These are phyloP conservation scores for Citrullus mucosospermus DNA, from an alignment of 306 rosid species.

Conservation along the genomic window DNA sequence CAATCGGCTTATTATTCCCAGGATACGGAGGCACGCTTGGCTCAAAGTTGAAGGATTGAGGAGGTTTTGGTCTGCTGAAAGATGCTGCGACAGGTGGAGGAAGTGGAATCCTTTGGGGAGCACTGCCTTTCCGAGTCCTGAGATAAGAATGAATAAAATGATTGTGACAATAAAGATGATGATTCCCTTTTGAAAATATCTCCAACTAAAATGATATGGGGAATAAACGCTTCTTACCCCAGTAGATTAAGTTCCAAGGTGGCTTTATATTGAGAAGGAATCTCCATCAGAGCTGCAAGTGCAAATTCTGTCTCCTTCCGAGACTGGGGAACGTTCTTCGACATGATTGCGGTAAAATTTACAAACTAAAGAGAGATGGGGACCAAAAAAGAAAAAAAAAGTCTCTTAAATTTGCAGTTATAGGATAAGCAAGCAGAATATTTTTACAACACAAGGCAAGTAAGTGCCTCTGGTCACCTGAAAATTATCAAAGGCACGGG, in stretches of 20 bases:
- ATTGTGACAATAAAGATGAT: not conserved
- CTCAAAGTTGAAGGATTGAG: constrained; percentile 26
- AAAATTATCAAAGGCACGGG: constrained; percentile 82
- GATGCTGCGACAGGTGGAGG: constrained; percentile 62
- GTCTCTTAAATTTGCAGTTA: constrained; percentile 1
- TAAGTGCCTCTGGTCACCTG: constrained; percentile 37
- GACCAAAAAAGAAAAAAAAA: constrained; percentile 5
- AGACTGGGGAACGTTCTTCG: constrained; percentile 45
- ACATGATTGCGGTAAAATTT: constrained; percentile 76
- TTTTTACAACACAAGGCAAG: not conserved
- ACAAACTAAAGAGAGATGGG: constrained; percentile 45
- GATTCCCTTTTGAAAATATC: not conserved
- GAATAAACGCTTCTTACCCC: constrained; percentile 40
- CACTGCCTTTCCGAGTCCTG: constrained; percentile 32
- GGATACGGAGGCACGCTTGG: constrained; percentile 43
- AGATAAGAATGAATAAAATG: constrained; percentile 11
- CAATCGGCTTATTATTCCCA: constrained; percentile 16
- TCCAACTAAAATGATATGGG: not conserved
- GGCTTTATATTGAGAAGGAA: constrained; percentile 92
- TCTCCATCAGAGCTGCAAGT: constrained; percentile 89
- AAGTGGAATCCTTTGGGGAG: constrained; percentile 67
- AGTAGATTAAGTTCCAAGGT: constrained; percentile 62
- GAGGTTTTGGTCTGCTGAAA: constrained; percentile 31
- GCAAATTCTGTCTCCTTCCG: constrained; percentile 93
- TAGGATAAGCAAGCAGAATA: not conserved